Conservation (phyloP, 2,329 filamentous ascomycete genomes). For the Bisporella sp. region DNA sequence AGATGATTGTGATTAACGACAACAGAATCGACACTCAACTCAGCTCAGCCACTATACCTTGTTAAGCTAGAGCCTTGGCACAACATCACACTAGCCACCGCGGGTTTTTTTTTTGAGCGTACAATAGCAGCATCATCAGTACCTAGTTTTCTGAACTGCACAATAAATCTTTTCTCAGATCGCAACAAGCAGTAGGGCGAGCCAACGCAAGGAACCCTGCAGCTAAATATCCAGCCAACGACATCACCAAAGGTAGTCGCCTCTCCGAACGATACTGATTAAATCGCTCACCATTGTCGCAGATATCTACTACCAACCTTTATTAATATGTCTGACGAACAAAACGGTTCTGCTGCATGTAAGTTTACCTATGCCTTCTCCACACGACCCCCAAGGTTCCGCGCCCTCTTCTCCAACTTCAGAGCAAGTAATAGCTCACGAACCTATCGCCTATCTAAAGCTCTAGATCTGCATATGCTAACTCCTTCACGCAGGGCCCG, state of each 20-base stretch:
- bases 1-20: neutral
- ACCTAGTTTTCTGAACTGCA: too few species aligned
- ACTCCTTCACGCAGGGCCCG: slow-evolving; percentile 48
- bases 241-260: too few species aligned
- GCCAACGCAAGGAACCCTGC: slow-evolving; percentile 57
- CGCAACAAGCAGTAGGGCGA: slow-evolving; percentile 40
- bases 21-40: too few species aligned
- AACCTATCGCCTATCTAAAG: slow-evolving; percentile 61
- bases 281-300: neutral
- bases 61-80: too few species aligned
- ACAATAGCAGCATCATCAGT: too few species aligned
- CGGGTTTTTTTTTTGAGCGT: too few species aligned
- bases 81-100: too few species aligned
- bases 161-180: too few species aligned
- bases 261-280: neutral
- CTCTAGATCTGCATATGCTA: slow-evolving; percentile 34
- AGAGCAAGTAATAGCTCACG: neutral
- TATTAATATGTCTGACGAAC: slow-evolving; percentile 26
- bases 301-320: slow-evolving; percentile 6
- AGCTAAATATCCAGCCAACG: slow-evolving; percentile 5
- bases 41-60: too few species aligned
- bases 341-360: slow-evolving; percentile 24
- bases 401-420: slow-evolving; percentile 5
- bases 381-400: too few species aligned
- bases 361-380: neutral